Conservation (phyloP, 192 early-diverging fungal species). For the Coemansia sp. region DNA sequence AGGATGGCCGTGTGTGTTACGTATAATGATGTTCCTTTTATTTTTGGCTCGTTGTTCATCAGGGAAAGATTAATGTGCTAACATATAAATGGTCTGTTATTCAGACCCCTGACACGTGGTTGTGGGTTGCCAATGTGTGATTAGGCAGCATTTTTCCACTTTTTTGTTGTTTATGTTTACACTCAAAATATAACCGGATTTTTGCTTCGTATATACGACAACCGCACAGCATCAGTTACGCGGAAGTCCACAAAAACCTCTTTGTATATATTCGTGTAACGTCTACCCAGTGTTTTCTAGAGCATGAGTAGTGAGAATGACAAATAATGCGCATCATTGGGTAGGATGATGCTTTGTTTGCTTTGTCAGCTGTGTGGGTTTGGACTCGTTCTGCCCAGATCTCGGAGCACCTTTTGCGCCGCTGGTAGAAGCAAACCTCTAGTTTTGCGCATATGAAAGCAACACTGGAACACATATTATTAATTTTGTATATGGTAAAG, state of each 20-base stretch:
- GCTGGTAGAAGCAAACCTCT: too few relatives aligned
- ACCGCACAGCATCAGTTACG: neutral
- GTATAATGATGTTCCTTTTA: too few relatives aligned
- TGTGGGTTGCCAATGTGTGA: conserved; percentile 1
- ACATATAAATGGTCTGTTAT: too few relatives aligned
- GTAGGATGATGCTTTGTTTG: neutral
- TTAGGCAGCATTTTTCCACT: neutral
- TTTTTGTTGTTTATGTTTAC: neutral
- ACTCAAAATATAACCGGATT: neutral
- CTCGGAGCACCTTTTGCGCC: too few relatives aligned
- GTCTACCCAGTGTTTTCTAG: neutral
- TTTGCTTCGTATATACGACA: neutral
- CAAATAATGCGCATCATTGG: too few relatives aligned
- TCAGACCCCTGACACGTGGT: neutral
- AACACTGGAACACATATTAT: too few relatives aligned
- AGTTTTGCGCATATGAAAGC: too few relatives aligned
- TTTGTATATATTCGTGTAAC: neutral
- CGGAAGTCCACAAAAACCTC: neutral
- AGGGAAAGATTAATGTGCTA: too few relatives aligned
- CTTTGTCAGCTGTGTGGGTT: neutral
- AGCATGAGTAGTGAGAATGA: neutral
- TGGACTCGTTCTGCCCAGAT: too few relatives aligned
- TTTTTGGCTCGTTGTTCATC: too few relatives aligned
- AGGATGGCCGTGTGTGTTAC: too few relatives aligned
- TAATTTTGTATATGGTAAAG: too few relatives aligned